phyloP scores from a whole-genome alignment of 192 early-diverging fungal species.

The Lobulomyces angularis region DNA sequence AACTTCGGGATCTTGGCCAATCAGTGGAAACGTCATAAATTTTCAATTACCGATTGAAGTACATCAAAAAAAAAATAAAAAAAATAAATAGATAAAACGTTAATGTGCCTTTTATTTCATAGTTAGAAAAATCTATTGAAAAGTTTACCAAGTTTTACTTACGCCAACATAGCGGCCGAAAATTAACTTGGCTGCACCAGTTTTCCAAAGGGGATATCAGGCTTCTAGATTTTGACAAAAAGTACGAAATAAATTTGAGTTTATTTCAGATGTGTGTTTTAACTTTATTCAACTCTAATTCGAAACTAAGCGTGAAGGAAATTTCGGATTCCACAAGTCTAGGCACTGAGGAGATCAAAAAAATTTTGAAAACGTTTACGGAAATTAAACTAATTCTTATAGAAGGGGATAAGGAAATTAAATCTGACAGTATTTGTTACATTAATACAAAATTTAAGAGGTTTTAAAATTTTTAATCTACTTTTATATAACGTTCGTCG shows the following conservation, averaged over 20 bases:
- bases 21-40: constrained; percentile 15
- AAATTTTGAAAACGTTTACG: too few species aligned
- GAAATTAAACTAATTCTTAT: too few species aligned
- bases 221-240: too few species aligned
- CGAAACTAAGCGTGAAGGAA: too few species aligned
- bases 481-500: too few species aligned
- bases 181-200: constrained; percentile 72
- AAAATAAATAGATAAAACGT: neutral
- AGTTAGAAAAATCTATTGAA: constrained; percentile 56
- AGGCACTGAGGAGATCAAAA: too few species aligned
- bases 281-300: constrained; percentile 2
- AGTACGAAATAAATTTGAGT: neutral
- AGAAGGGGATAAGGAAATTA: too few species aligned
- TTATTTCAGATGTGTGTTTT: neutral
- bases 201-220: constrained; percentile 58
- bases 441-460: too few species aligned
- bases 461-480: neutral
- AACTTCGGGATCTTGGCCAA: constrained; percentile 73
- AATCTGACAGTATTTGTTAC: too few species aligned
- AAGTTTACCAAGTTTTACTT: constrained; percentile 64
- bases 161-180: constrained; percentile 58
- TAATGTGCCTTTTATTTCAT: neutral
- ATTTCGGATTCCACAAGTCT: too few species aligned
- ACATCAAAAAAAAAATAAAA: constrained; percentile 1
- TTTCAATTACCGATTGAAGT: constrained; percentile 34